Percentiles rank a stretch among this genome's conserved stretches.
Conservation (phyloP, 495 filamentous ascomycete species). For the Parathielavia appendiculata region DNA sequence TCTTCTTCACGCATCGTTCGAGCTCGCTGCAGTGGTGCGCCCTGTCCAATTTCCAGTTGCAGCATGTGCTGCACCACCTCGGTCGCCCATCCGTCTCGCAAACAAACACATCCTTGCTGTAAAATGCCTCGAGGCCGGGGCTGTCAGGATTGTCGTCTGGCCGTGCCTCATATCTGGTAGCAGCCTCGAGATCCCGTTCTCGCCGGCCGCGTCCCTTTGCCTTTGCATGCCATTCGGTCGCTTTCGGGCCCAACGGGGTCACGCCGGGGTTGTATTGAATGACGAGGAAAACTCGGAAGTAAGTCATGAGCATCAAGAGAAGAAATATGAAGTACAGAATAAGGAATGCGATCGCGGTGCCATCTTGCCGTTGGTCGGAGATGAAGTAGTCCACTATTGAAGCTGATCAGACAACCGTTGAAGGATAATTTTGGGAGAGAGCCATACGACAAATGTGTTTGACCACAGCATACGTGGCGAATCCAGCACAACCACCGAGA, state of each 20-base stretch:
- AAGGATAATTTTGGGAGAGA: background rate
- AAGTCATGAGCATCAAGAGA: constrained; percentile 58
- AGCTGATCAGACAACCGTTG: background rate
- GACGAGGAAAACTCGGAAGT: constrained; percentile 60
- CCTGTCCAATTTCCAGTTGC: constrained; percentile 77
- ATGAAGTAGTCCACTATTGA: constrained; percentile 60
- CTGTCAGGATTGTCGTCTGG: constrained; percentile 40
- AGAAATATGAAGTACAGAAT: constrained; percentile 67
- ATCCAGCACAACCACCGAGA: constrained; percentile 36
- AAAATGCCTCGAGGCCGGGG: constrained; percentile 55
- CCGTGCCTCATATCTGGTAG: constrained; percentile 30
- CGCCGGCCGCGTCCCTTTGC: constrained; percentile 24
- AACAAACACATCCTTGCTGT: constrained; percentile 73
- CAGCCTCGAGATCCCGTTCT: constrained; percentile 40
- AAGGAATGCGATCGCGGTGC: constrained; percentile 62
- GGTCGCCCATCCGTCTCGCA: constrained; percentile 76
- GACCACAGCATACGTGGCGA: constrained; percentile 40
- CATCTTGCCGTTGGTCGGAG: constrained; percentile 43
- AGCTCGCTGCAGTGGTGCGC: constrained; percentile 80
- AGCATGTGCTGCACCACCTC: constrained; percentile 72
- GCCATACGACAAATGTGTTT: constrained; percentile 40
- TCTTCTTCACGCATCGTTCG: constrained; percentile 72
- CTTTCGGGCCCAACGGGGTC: constrained; percentile 52
- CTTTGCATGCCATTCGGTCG: constrained; percentile 21
- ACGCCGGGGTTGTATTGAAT: constrained; percentile 66